Evolutionary conservation across 1,284 basidiomycete genomes (phyloP).

Genomic region (Kwoniella shivajii): DNA sequence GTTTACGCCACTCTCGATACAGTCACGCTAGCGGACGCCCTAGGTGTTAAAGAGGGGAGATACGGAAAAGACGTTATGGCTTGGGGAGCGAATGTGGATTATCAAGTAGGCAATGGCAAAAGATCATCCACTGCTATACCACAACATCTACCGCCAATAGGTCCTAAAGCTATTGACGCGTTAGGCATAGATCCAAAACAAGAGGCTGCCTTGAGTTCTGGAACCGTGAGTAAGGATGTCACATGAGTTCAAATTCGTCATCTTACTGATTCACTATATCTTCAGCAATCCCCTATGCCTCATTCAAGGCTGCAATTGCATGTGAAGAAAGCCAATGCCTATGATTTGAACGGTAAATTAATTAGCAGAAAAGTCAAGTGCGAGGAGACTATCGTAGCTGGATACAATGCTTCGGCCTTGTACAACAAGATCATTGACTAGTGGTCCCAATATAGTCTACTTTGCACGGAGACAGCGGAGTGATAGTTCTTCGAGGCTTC

Average conservation of each 20-base stretch:
- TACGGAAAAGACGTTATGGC: slow-evolving; percentile 61
- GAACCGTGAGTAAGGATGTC: slow-evolving; percentile 40
- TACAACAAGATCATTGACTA: slow-evolving; percentile 68
- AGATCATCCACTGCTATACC: slow-evolving; percentile 73
- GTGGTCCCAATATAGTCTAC: neutral
- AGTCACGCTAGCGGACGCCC: slow-evolving; percentile 56
- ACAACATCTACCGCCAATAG: slow-evolving; percentile 58
- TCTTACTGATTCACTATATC: neutral
- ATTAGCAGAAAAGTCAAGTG: slow-evolving; percentile 69
- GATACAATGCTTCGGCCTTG: slow-evolving; percentile 63
- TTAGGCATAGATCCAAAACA: slow-evolving; percentile 1
- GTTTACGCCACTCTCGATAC: slow-evolving; percentile 76
- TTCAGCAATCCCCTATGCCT: slow-evolving; percentile 51
- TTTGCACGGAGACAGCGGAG: no score
- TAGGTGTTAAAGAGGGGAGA: slow-evolving; percentile 45
- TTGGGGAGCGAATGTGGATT: slow-evolving; percentile 62
- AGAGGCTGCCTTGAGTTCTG: slow-evolving; percentile 31
- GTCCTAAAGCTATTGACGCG: slow-evolving; percentile 53
- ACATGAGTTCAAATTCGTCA: neutral
- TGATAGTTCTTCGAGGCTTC: no score
- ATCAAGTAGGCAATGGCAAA: slow-evolving; percentile 83
- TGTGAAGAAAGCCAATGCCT: slow-evolving; percentile 57
- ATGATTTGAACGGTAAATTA: slow-evolving; percentile 66
- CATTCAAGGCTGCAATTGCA: slow-evolving; percentile 55
- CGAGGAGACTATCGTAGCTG: slow-evolving; percentile 66